phyloP scores from a whole-genome alignment of 2,329 filamentous ascomycete genomes.

The Diaporthe sp. region DNA sequence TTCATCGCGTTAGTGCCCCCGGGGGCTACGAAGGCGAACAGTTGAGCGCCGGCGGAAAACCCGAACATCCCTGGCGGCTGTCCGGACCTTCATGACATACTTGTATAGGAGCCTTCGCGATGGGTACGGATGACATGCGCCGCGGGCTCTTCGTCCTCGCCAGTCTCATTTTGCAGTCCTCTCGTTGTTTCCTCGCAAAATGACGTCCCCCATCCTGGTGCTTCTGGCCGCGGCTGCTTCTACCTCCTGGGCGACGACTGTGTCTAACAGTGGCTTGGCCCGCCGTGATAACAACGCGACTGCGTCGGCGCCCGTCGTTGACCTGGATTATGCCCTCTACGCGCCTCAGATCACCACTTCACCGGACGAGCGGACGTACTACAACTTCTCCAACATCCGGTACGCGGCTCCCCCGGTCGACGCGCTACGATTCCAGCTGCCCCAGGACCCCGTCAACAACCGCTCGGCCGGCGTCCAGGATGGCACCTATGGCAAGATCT shows the following conservation, averaged over 20 bases:
- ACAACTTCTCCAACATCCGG: constrained; percentile 47
- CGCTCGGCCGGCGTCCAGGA: constrained; percentile 37
- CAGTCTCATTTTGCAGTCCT: background rate
- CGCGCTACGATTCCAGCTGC: constrained; percentile 44
- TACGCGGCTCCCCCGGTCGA: constrained; percentile 44
- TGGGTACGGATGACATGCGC: background rate
- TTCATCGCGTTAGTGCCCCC: background rate
- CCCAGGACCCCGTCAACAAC: constrained; percentile 35
- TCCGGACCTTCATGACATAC: background rate
- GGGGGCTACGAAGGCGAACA: no score
- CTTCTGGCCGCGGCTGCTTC: constrained; percentile 11
- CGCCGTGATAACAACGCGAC: background rate
- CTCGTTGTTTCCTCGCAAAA: background rate
- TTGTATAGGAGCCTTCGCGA: background rate
- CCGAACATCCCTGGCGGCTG: background rate
- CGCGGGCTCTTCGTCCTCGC: no score
- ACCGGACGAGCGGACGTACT: constrained; percentile 37
- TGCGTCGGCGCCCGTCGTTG: background rate
- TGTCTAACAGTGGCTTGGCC: background rate
- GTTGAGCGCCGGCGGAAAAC: background rate
- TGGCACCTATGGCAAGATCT: constrained; percentile 41
- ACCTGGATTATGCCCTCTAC: constrained; percentile 31
- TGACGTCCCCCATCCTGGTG: background rate
- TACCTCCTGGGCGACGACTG: background rate
- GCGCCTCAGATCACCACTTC: constrained; percentile 28